phyloP scores from a whole-genome alignment of 768 basidiomycete species.

The Russula lepida region DNA sequence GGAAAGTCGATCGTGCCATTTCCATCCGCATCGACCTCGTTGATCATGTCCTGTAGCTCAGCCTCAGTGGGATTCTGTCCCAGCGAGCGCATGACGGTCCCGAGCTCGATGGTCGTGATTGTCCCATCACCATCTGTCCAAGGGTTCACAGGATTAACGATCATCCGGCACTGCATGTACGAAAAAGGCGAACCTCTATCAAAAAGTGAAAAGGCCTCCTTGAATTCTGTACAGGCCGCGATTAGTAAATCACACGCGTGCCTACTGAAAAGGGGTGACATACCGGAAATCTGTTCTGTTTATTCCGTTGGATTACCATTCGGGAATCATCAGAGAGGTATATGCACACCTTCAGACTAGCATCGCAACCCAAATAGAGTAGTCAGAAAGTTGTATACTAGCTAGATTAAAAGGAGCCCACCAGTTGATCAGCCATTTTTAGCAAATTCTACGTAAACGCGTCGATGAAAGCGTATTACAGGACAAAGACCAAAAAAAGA shows the following conservation, averaged over 20 bases:
- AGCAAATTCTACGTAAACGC: constrained; percentile 4
- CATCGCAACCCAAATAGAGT: neutral
- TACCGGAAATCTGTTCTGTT: constrained; percentile 87
- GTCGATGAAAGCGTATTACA: neutral
- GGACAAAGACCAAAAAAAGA: neutral
- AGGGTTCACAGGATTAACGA: neutral
- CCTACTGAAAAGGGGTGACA: constrained; percentile 23
- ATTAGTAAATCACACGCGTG: neutral
- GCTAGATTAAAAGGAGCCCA: constrained; percentile 28
- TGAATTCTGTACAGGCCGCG: constrained; percentile 65
- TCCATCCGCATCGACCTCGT: constrained; percentile 85
- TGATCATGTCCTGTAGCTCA: constrained; percentile 92
- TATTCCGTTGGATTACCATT: neutral
- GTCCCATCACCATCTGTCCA: constrained; percentile 80
- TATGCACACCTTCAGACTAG: constrained; percentile 50
- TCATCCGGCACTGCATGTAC: neutral
- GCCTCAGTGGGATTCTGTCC: constrained; percentile 91
- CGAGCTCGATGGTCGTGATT: constrained; percentile 84
- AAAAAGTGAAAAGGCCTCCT: constrained; percentile 97
- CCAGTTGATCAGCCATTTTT: constrained; percentile 48
- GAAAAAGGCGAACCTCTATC: constrained; percentile 65
- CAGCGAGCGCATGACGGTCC: constrained; percentile 88
- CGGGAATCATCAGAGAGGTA: constrained; percentile 4
- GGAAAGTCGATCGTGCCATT: constrained; percentile 79
- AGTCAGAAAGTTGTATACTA: neutral